A percentile compares a stretch with the other conserved stretches of the same genome.
Conservation (phyloP, 2,329 filamentous ascomycete species). For the Exserohilum turcica region DNA sequence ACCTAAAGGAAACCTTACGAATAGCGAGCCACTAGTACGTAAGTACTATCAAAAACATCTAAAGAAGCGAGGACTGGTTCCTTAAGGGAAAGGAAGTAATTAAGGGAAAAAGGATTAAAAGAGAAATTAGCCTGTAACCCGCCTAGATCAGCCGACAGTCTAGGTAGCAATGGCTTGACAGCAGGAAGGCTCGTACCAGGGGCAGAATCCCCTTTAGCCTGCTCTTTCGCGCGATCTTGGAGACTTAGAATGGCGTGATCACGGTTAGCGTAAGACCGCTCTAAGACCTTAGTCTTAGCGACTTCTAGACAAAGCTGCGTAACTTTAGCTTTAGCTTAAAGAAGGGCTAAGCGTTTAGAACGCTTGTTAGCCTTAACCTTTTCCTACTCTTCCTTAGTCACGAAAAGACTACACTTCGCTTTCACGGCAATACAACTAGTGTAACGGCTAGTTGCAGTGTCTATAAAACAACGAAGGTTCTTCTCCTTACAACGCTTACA, state of each 20-base stretch:
- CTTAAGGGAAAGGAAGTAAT: neutral
- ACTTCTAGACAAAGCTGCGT: neutral
- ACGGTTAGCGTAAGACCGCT: neutral
- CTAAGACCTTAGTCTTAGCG: neutral
- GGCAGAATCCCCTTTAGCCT: neutral
- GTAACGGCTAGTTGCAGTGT: neutral
- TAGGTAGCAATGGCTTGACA: neutral
- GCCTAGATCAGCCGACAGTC: neutral
- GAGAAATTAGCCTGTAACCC: neutral
- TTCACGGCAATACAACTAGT: neutral
- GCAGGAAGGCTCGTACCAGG: neutral
- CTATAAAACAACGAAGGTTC: neutral
- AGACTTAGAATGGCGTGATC: neutral
- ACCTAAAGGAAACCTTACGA: neutral
- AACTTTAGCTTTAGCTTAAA: neutral
- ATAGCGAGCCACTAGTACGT: neutral
- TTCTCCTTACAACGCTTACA: neutral
- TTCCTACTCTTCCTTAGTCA: constrained; percentile 1
- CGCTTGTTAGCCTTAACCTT: neutral
- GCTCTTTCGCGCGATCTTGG: neutral
- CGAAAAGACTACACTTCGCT: neutral
- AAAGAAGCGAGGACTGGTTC: neutral
- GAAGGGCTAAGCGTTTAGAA: too few species aligned
- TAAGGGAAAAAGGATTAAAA: neutral
- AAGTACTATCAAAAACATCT: neutral